Percentiles rank a stretch among this genome's conserved stretches.
phyloP scores from a whole-genome alignment of 2,329 filamentous ascomycete species.

The Ophiobolus disseminans region DNA sequence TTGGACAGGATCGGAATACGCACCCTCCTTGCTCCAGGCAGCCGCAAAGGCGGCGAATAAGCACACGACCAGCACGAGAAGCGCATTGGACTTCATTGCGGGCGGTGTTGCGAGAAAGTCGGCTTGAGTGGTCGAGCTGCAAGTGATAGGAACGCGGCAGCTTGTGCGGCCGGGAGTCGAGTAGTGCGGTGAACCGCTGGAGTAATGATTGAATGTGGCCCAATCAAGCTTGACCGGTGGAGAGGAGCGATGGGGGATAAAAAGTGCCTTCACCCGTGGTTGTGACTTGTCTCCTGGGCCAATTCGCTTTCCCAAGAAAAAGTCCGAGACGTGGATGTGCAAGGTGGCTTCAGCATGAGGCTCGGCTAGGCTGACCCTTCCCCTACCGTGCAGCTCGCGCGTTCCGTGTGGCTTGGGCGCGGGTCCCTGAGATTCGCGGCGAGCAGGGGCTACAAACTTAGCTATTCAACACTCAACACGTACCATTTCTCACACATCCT shows the following conservation, averaged over 20 bases:
- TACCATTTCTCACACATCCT: conserved; percentile 5
- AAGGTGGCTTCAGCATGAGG: conserved; percentile 13
- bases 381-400: conserved; percentile 7
- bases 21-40: conserved; percentile 89
- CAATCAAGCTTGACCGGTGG: conserved; percentile 18
- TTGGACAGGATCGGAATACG: conserved; percentile 35
- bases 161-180: conserved; percentile 31
- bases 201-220: conserved; percentile 36
- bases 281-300: background rate
- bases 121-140: conserved; percentile 27
- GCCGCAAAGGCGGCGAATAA: conserved; percentile 72
- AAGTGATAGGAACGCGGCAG: conserved; percentile 38
- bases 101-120: conserved; percentile 20
- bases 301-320: conserved; percentile 5
- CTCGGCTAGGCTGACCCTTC: conserved; percentile 13
- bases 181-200: conserved; percentile 29
- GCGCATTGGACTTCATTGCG: conserved; percentile 72
- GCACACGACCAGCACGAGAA: conserved; percentile 72
- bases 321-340: conserved; percentile 14
- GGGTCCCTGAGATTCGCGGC: conserved; percentile 21
- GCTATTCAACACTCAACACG: conserved; percentile 9
- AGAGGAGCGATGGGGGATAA: conserved; percentile 11
- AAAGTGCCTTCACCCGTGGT: conserved; percentile 7
- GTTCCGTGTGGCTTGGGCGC: conserved; percentile 15
- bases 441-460: conserved; percentile 20